Evolutionary conservation across 139 green algal genomes (phyloP), one percentile per base, ranked within the genome.

Genomic region (Yamagishiella unicocca): DNA sequence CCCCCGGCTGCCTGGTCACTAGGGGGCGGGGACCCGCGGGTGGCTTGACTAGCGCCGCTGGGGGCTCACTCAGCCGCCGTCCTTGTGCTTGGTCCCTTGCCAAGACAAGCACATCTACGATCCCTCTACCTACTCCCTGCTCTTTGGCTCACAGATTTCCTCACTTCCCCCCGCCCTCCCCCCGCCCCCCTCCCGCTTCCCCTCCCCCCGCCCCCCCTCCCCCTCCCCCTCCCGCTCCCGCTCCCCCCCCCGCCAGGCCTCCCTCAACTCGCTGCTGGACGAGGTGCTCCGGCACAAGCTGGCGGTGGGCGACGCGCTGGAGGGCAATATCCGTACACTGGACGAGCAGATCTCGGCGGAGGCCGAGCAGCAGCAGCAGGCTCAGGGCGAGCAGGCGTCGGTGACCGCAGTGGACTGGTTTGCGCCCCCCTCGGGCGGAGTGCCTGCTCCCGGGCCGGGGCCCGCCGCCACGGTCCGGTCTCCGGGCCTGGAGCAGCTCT

Each of bases 271-370:
- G 29, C 82, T 87, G 29, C 3, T 27, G 25, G 82, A 87, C 10
- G 82, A 79, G 50, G 50, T 80, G 42, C 46, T 35, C 7, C 82
- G 82, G 8, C 67, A 87, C 67, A 80, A 80, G 37, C 42, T 80
- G 67, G 82, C 82, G 1, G 82, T 58, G 46, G 82, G 82, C 1
- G 82, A 87, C 35, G 67, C 66, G 4, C 82, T 87, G 67, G 82
- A 87, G 53, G 46, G 33, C 9, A 46, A 1, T 43, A 53, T 86
- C 6, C 31, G 66, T 6, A 19, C 4, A 2, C 46, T 86, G 17
- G 80, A 86, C 80, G n/a, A 38, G 27, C 38, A 21, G 8, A 50
- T 86, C 43, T 43, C 80, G 7, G 31, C 80, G 21, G 80, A 67
- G 80, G 40, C 77, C n/a, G n/a, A 46, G 46, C 46, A 27, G 37